Evolutionary conservation across 2,329 filamentous ascomycete species (phyloP).

Genomic region (Fusarium mexicanum): DNA sequence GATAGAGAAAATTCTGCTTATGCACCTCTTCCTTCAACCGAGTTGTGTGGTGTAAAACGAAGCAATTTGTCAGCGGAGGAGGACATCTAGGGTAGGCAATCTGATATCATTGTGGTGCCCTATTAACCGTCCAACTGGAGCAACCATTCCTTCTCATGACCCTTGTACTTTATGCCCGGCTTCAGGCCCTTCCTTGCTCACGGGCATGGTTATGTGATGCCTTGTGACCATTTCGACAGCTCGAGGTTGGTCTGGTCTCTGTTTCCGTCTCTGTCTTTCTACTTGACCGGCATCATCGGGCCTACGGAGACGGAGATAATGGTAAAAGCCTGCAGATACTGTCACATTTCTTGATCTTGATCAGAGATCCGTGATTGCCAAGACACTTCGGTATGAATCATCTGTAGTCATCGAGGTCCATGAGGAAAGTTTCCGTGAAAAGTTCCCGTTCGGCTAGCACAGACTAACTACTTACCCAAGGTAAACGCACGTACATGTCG

Average conservation of each 20-base stretch:
- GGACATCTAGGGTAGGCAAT: not conserved
- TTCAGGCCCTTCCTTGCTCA: not conserved
- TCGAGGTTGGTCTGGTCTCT: not conserved
- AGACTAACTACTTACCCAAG: not conserved
- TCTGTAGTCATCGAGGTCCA: not conserved
- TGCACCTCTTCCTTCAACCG: not conserved
- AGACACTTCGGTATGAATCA: conserved; percentile 2
- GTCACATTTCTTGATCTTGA: not conserved
- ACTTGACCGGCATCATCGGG: conserved; percentile 17
- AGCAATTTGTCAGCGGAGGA: not conserved
- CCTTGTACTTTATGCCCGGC: conserved; percentile 13
- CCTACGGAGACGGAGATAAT: conserved; percentile 11
- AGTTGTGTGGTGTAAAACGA: not conserved
- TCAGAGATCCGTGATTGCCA: conserved; percentile 16
- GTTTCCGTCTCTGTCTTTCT: not conserved
- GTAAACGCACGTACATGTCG: not conserved
- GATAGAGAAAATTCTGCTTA: not conserved
- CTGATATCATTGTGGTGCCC: not conserved
- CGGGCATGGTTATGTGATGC: not conserved
- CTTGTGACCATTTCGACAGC: conserved; percentile 19
- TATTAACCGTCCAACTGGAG: not conserved
- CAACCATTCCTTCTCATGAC: not conserved
- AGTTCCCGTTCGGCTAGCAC: not conserved
- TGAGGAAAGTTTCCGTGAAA: not conserved
- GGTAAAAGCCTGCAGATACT: not conserved